A percentile compares a stretch with the other conserved stretches of the same genome.
Conservation (phyloP, 2,329 filamentous ascomycete species). For the Fusarium sp. region DNA sequence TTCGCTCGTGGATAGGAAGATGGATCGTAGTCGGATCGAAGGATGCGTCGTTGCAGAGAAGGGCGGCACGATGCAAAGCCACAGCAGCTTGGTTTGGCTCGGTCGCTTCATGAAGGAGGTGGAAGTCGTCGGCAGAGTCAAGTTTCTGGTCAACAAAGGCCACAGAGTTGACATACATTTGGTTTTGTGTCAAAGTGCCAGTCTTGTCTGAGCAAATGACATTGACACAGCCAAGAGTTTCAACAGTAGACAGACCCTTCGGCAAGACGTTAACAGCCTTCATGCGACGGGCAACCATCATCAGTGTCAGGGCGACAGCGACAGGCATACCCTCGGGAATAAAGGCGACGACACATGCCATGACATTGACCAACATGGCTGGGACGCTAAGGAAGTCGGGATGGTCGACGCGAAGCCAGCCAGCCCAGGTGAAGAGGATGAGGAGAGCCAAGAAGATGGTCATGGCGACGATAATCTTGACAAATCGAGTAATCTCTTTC, state of each 20-base stretch:
- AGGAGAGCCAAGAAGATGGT: constrained; percentile 53
- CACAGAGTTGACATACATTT: constrained; percentile 56
- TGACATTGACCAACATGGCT: constrained; percentile 58
- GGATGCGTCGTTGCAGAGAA: constrained; percentile 56
- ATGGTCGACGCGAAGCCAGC: constrained; percentile 54
- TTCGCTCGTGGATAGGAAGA: constrained; percentile 49
- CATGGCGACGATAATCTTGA: constrained; percentile 54
- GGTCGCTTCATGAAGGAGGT: not conserved
- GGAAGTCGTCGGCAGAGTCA: constrained; percentile 43
- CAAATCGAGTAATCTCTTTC: constrained; percentile 57
- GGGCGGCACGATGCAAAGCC: constrained; percentile 23
- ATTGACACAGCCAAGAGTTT: constrained; percentile 57
- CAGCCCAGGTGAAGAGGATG: constrained; percentile 60
- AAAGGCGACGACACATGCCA: constrained; percentile 56
- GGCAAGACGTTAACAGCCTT: constrained; percentile 56
- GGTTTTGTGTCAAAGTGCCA: constrained; percentile 57
- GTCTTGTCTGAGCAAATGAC: constrained; percentile 59
- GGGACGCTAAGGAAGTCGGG: constrained; percentile 54
- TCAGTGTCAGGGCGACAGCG: constrained; percentile 53
- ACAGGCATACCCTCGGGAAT: constrained; percentile 56
- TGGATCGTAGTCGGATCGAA: constrained; percentile 54
- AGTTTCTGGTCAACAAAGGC: constrained; percentile 50
- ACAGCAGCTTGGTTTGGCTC: constrained; percentile 1
- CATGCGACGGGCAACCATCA: constrained; percentile 57
- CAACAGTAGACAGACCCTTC: constrained; percentile 56